Base-by-base conservation (phyloP, 345 rosid species). In the Noccaea caerulescens region DNA sequence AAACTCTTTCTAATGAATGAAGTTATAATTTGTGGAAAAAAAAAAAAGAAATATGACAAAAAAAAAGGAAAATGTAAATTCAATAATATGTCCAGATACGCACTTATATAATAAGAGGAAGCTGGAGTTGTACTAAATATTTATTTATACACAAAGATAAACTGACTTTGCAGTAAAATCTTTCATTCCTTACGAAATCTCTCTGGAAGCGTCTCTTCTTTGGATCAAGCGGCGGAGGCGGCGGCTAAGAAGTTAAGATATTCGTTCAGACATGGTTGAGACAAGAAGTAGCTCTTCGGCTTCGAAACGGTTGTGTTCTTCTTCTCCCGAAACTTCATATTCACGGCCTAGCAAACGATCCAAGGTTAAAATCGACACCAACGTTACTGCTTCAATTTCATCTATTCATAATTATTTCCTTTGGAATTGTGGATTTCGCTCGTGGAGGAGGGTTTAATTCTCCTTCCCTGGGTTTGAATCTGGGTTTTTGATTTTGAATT, bases 251-350 rank as follows among this genome's bases (percentile, higher is more conserved):
- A 18, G 61, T 27, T 25, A 23, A 61, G 57, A 60, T 13, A 57
- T 10, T 42, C 20, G 33, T 34, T 38, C n/a, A 30, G 72, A 54
- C 43, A 94, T 94, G 99, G 99, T 94, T 12, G 97, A 91, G 73
- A 94, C 98, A 18, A 82, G 99, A 36, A 86, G 99, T 33, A 89
- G 96, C 80, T 83, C 92, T 32, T 83, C 92, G 12, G 82, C 97
- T 46, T 79, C 88, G 70, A 94, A 86, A 66, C 92, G 96, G 10
- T 54, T 86, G 1, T 80, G 72, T 47, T 46, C 88, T 44, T 79
- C 78, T 61, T 49, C 68, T 41, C 47, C 60, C 3, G 78, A 60
- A 10, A 71, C 69, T 10, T 73, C 88, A 12, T 80, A 86, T 1
- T 72, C 95, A 23, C 64, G 85, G 0, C 69, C 87, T 38, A 72